phyloP scores from a whole-genome alignment of 2,329 filamentous ascomycete species.

The Pseudogymnoascus sp. region DNA sequence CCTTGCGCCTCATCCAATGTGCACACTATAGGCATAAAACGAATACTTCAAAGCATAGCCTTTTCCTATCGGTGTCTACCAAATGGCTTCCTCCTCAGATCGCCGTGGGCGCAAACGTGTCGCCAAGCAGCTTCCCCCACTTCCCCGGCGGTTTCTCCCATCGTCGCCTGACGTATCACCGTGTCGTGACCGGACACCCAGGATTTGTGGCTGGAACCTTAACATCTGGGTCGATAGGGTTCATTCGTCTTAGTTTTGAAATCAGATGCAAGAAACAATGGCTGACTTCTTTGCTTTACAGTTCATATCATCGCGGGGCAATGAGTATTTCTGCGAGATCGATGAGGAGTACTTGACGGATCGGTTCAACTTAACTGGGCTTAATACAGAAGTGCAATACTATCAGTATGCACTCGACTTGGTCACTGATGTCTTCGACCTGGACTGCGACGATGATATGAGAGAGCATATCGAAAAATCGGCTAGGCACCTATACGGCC shows the following conservation, averaged over 20 bases:
- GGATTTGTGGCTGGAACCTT: not conserved
- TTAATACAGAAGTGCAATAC: slow-evolving; percentile 96
- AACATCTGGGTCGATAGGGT: not conserved
- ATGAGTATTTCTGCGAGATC: slow-evolving; percentile 99
- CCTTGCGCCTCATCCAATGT: not conserved
- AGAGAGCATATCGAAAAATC: slow-evolving; percentile 97
- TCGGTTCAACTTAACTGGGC: slow-evolving; percentile 92
- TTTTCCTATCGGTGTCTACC: not conserved
- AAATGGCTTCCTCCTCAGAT: not conserved
- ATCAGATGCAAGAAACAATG: not conserved
- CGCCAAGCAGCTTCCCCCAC: not conserved
- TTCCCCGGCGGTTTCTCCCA: not conserved
- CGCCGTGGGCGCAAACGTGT: not conserved
- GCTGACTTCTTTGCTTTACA: slow-evolving; percentile 1
- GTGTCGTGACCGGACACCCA: not conserved
- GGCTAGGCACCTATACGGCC: slow-evolving; percentile 85
- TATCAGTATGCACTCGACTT: slow-evolving; percentile 98
- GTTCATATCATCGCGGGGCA: slow-evolving; percentile 96
- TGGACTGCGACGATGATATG: slow-evolving; percentile 98
- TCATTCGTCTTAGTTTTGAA: not conserved
- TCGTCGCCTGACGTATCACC: not conserved
- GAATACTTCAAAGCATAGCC: not conserved
- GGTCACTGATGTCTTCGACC: slow-evolving; percentile 95
- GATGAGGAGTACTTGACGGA: slow-evolving; percentile 98
- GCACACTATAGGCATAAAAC: not conserved